phyloP scores from a whole-genome alignment of 2,329 filamentous ascomycete species.

The Fusarium dlaminii region DNA sequence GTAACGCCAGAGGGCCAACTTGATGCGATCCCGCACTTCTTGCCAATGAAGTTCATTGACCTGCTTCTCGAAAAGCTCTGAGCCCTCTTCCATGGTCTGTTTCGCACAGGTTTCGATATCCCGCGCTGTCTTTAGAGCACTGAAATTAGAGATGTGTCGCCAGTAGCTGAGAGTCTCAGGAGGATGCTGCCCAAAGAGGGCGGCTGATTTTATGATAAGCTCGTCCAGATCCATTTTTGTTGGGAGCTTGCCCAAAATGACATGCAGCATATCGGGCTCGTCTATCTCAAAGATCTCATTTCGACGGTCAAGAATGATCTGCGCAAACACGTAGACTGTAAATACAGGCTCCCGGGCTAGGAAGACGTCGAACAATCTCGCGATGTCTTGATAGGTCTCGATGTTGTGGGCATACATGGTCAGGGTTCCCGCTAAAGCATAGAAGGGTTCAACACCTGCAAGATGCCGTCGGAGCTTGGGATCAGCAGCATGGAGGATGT shows the following conservation, averaged over 20 bases:
- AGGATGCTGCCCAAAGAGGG: slow-evolving; percentile 72
- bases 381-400: slow-evolving; percentile 86
- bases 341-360: slow-evolving; percentile 89
- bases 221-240: slow-evolving; percentile 81
- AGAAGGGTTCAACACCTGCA: slow-evolving; percentile 84
- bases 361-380: slow-evolving; percentile 91
- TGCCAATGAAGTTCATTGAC: slow-evolving; percentile 74
- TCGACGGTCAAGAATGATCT: slow-evolving; percentile 82
- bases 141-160: slow-evolving; percentile 75
- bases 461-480: slow-evolving; percentile 77
- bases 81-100: slow-evolving; percentile 73
- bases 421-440: slow-evolving; percentile 90
- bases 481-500: slow-evolving; percentile 79
- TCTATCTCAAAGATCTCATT: slow-evolving; percentile 90
- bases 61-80: slow-evolving; percentile 75
- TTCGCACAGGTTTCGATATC: slow-evolving; percentile 57
- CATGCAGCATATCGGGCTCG: slow-evolving; percentile 93
- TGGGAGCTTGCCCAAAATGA: slow-evolving; percentile 86
- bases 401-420: slow-evolving; percentile 98
- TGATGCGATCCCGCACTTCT: slow-evolving; percentile 56
- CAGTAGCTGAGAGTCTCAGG: slow-evolving; percentile 78
- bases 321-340: slow-evolving; percentile 89
- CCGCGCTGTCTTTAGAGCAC: slow-evolving; percentile 85
- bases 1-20: slow-evolving; percentile 66
- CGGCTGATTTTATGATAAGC: slow-evolving; percentile 73